Evolutionary conservation across 2,329 filamentous ascomycete species (phyloP), one percentile per base, ranked within the genome.

Genomic region (Cladosporium phlei): DNA sequence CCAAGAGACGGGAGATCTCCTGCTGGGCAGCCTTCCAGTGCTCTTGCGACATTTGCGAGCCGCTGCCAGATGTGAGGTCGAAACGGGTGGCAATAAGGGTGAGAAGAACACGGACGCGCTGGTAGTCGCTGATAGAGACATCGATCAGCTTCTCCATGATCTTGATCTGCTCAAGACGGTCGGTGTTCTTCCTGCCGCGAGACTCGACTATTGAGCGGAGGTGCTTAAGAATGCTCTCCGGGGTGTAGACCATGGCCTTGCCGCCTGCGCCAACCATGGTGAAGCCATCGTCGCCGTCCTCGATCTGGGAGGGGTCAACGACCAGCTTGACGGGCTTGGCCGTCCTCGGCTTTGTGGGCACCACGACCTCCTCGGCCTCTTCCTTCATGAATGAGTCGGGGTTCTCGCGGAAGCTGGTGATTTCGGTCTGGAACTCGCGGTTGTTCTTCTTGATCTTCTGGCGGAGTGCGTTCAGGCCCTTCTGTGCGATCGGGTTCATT

Each of bases 401-500:
- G 68, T 95, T 82, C 54, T 80, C 83, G 57, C 86, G 79, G 75
- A 91, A 98, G 54, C 83, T 79, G 59, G 95, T 88, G 60, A 98
- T 85, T 64, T 95, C 87, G 52, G 79, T 75, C 63, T 88, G 81
- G 72, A 91, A 91, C 55, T 97, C 91, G 73, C 95, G 94, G 78
- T 91, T 95, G 73, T 91, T 91, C 80, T 96, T 97, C 81, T 91
- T 90, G 75, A 98, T 88, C 73, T 90, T 90, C 70, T 98, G 93
- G 74, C 96, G 95, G 64, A 97, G 87, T 53, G 90, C 88, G 69
- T 97, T 98, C 63, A 98, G 80, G 62, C 90, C 89, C 71, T 89
- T 88, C 56, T 89, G 86, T 66, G 91, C 94, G 64, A 85, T 93
- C 52, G 90, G 89, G 73, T 95, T 98, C 90, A 97, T 95, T 79